Evolutionary conservation across 768 basidiomycete species (phyloP).

Genomic region (Tricholomella constricta): DNA sequence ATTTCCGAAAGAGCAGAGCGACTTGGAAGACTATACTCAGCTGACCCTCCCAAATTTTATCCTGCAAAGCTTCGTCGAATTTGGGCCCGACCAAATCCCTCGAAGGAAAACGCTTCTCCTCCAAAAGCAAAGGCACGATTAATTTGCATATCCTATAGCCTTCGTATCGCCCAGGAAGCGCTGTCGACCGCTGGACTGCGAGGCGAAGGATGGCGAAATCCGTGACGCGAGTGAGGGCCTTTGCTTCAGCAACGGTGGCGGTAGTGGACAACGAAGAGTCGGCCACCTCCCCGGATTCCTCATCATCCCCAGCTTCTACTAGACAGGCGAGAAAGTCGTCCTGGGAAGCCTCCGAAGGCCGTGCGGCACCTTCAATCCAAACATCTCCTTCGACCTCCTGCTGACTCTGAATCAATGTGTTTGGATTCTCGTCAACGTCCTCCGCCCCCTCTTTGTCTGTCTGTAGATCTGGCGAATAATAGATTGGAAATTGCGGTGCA

Average conservation of each 20-base stretch:
- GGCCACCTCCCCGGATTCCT: background rate
- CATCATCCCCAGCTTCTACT: background rate
- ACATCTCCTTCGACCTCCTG: background rate
- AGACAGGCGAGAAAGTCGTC: too few species aligned
- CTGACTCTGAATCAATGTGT: background rate
- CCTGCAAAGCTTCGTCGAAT: background rate
- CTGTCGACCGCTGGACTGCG: background rate
- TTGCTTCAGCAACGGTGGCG: background rate
- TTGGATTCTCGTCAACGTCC: too few species aligned
- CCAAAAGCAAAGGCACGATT: background rate
- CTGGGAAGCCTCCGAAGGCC: background rate
- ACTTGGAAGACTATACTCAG: background rate
- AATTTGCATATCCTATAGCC: background rate
- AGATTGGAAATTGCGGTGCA: background rate
- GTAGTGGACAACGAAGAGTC: background rate
- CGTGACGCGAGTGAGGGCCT: background rate
- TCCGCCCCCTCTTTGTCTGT: too few species aligned
- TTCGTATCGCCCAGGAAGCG: background rate
- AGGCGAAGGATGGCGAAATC: conserved; percentile 1
- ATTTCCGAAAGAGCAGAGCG: background rate
- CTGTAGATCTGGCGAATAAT: background rate
- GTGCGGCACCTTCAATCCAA: background rate
- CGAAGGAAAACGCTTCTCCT: background rate
- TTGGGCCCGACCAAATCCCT: background rate
- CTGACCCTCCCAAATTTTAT: background rate